Conservation (phyloP, 2,329 filamentous ascomycete species). For the Fusarium fujikuroi region DNA sequence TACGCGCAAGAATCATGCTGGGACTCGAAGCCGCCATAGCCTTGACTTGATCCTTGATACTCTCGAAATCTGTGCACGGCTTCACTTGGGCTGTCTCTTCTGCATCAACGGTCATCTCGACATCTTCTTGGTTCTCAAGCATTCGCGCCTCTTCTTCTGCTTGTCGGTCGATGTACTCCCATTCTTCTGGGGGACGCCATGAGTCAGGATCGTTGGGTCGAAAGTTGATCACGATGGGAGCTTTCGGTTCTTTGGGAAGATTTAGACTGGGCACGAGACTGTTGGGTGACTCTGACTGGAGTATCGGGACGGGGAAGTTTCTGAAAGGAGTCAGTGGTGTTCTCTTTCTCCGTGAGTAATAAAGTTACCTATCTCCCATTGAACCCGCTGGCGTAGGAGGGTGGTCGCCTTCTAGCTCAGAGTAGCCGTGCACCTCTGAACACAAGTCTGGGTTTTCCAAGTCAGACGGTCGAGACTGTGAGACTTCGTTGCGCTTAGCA, state of each 20-base stretch:
- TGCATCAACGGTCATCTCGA: not conserved
- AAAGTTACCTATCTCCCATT: constrained; percentile 13
- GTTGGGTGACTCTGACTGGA: constrained; percentile 31
- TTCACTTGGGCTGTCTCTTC: not conserved
- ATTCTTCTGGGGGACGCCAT: constrained; percentile 60
- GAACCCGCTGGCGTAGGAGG: constrained; percentile 29
- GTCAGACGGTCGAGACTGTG: constrained; percentile 5
- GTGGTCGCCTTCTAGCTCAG: constrained; percentile 27
- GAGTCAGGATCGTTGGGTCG: constrained; percentile 52
- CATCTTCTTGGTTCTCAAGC: not conserved
- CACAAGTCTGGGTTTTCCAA: constrained; percentile 19
- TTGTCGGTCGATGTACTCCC: constrained; percentile 48
- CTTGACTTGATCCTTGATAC: constrained; percentile 27
- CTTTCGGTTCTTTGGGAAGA: constrained; percentile 9
- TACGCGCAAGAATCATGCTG: constrained; percentile 61
- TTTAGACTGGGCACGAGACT: constrained; percentile 10
- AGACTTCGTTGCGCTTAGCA: constrained; percentile 23
- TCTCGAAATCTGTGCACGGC: not conserved
- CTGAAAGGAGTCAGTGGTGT: constrained; percentile 17
- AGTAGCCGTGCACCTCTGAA: constrained; percentile 34
- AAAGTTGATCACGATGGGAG: constrained; percentile 39
- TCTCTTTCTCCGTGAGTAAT: not conserved
- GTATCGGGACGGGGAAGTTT: constrained; percentile 15
- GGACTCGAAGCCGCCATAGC: constrained; percentile 40
- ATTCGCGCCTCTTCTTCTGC: not conserved